phyloP scores from a whole-genome alignment of 495 filamentous ascomycete genomes.

The Daldinia loculata region DNA sequence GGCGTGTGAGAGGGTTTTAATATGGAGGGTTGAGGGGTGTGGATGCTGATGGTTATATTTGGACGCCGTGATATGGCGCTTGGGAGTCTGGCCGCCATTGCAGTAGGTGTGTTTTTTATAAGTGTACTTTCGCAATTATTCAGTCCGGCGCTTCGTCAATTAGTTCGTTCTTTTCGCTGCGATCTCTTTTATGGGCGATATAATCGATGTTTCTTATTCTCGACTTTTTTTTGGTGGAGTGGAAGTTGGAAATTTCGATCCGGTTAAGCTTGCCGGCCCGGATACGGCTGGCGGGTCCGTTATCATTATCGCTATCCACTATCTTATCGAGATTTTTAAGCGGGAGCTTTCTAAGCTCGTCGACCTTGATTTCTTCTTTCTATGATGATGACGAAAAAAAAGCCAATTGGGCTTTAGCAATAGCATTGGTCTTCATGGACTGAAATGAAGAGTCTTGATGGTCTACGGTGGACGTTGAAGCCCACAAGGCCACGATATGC shows the following conservation, averaged over 20 bases:
- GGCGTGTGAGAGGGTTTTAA: conserved; percentile 47
- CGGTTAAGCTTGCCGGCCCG: conserved; percentile 19
- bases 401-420: conserved; percentile 32
- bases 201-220: conserved; percentile 12
- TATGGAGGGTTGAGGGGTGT: conserved; percentile 37
- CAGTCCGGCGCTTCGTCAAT: not conserved
- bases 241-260: conserved; percentile 26
- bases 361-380: not conserved
- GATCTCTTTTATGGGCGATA: not conserved
- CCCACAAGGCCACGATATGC: conserved; percentile 40
- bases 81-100: conserved; percentile 42
- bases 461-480: conserved; percentile 39
- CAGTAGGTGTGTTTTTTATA: not conserved
- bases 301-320: conserved; percentile 17
- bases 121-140: not conserved
- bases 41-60: conserved; percentile 35
- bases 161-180: not conserved
- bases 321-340: conserved; percentile 15
- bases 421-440: conserved; percentile 41
- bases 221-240: conserved; percentile 22
- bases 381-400: conserved; percentile 6
- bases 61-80: conserved; percentile 42
- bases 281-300: not conserved
- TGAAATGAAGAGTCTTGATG: conserved; percentile 48
- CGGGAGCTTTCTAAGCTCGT: not conserved